These are phyloP conservation scores for Coccomyxa sp. DNA, from an alignment of 139 green algal species.

Conservation along the genomic window DNA sequence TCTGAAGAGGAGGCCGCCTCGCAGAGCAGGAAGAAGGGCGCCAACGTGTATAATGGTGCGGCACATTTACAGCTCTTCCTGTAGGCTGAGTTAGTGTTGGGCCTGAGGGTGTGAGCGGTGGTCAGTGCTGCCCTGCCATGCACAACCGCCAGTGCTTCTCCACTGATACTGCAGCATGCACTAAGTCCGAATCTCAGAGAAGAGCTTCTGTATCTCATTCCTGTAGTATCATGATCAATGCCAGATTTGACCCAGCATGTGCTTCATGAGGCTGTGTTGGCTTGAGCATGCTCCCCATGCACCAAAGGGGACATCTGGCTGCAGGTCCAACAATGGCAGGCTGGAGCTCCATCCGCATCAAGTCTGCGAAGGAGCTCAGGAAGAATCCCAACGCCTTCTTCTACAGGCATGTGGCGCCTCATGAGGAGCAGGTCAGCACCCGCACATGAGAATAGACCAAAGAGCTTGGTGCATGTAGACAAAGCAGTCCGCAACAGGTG, in stretches of 20 bases:
- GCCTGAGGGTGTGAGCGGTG: too few relatives aligned
- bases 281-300: too few relatives aligned
- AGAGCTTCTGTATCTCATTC: too few relatives aligned
- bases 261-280: not conserved
- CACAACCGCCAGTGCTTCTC: not conserved
- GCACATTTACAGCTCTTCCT: not conserved
- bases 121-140: not conserved
- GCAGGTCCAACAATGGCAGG: conserved; percentile 15
- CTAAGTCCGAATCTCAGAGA: too few relatives aligned
- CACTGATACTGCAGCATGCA: too few relatives aligned
- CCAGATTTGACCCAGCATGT: not conserved
- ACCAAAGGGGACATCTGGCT: too few relatives aligned
- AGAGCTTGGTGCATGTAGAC: too few relatives aligned
- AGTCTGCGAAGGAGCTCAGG: conserved; percentile 44
- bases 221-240: too few relatives aligned
- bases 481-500: too few relatives aligned
- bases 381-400: conserved; percentile 82
- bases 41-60: conserved; percentile 16
- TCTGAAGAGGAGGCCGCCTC: conserved; percentile 36
- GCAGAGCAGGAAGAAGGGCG: conserved; percentile 37
- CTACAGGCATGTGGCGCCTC: conserved; percentile 60
- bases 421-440: conserved; percentile 49
- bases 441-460: too few relatives aligned
- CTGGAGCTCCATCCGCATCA: conserved; percentile 49
- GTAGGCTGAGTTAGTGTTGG: too few relatives aligned